A percentile compares a stretch with the other conserved stretches of the same genome.
phyloP scores from a whole-genome alignment of 1,284 basidiomycete genomes.

The Volvariella volvacea region DNA sequence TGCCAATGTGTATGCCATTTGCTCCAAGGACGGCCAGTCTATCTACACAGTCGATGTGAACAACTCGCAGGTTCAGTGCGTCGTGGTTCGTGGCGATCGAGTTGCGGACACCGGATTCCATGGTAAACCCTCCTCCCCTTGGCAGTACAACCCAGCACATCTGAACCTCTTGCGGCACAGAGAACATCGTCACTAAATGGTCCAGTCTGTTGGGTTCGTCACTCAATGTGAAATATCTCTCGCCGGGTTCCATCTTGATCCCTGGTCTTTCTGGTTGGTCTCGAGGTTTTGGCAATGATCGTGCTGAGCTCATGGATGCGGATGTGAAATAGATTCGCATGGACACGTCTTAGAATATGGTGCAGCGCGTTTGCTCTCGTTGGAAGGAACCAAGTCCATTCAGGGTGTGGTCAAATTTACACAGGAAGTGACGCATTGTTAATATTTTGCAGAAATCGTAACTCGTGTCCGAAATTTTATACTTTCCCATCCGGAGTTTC shows the following conservation, averaged over 20 bases:
- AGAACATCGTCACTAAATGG: conserved; percentile 39
- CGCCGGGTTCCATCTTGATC: conserved; percentile 49
- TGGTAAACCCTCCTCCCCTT: conserved; percentile 30
- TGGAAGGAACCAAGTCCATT: conserved; percentile 58
- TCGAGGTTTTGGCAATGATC: not conserved
- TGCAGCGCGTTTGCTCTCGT: conserved; percentile 52
- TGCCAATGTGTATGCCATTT: conserved; percentile 45
- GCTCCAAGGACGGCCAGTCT: conserved; percentile 40
- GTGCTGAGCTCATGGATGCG: not conserved
- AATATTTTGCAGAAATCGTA: conserved; percentile 47
- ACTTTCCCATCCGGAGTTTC: conserved; percentile 45
- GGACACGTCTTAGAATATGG: conserved; percentile 77
- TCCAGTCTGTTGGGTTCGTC: not conserved
- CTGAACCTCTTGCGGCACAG: conserved; percentile 20
- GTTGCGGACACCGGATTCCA: conserved; percentile 51
- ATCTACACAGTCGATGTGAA: conserved; percentile 57
- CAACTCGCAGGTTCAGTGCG: conserved; percentile 47
- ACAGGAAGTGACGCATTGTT: not conserved
- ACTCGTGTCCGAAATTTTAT: conserved; percentile 62
- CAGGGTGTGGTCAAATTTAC: conserved; percentile 34
- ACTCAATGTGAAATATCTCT: conserved; percentile 19
- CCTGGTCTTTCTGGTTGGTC: conserved; percentile 61
- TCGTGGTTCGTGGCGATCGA: conserved; percentile 42
- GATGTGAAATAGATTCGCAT: conserved; percentile 60
- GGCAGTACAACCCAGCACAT: too few relatives aligned